Percentiles rank a stretch among this genome's conserved stretches.
Conservation (phyloP, 192 early-diverging fungal genomes). For the Gonapodya prolifera region DNA sequence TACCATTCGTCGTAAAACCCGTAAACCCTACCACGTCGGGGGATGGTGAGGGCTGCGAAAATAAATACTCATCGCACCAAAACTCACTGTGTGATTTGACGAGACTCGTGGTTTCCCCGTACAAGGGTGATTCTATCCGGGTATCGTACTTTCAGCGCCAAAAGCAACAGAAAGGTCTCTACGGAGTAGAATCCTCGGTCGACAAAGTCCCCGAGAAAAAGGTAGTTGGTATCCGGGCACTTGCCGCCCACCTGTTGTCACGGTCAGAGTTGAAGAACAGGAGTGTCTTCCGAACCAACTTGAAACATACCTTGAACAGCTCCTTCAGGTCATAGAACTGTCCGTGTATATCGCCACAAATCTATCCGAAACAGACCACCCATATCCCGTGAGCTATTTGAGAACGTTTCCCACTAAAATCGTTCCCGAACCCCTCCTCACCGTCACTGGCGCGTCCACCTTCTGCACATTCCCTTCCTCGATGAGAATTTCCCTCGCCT, state of each 20-base stretch:
- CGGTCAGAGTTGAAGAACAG: too few species aligned
- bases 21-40: slow-evolving; percentile 51
- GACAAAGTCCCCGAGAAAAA: slow-evolving; percentile 98
- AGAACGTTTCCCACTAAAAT: too few species aligned
- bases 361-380: too few species aligned
- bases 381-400: too few species aligned
- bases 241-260: slow-evolving; percentile 86
- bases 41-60: too few species aligned
- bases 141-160: slow-evolving; percentile 86
- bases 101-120: slow-evolving; percentile 84
- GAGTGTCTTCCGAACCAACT: neutral
- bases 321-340: slow-evolving; percentile 95
- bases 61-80: too few species aligned
- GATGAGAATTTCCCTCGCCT: slow-evolving; percentile 87
- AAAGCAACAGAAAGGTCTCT: slow-evolving; percentile 89
- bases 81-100: slow-evolving; percentile 74
- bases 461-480: slow-evolving; percentile 97
- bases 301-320: slow-evolving; percentile 44
- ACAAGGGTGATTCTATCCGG: slow-evolving; percentile 88
- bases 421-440: slow-evolving; percentile 9
- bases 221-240: slow-evolving; percentile 92
- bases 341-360: slow-evolving; percentile 94
- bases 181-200: slow-evolving; percentile 94
- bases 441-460: slow-evolving; percentile 91
- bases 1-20: slow-evolving; percentile 93